Evolutionary conservation across 192 early-diverging fungal species (phyloP), one percentile per base, ranked within the genome.

Genomic region (Coemansia sp.): DNA sequence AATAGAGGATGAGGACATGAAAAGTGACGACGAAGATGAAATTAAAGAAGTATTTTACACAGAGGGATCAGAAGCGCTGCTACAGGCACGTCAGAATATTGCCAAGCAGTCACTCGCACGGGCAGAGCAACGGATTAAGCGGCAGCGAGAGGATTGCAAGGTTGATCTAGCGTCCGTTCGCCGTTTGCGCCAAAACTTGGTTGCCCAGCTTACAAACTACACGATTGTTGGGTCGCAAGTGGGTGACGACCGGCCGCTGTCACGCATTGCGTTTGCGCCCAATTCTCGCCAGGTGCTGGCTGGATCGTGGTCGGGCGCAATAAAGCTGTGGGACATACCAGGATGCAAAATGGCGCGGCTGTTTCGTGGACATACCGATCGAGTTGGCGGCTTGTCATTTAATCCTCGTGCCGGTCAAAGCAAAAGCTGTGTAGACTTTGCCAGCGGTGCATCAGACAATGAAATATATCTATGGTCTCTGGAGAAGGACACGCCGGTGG

Each of bases 301-400:
- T 3, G 91, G 87, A 11, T 86, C 94, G 14, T 97, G 91, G 87
- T 85, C 88, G 14, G 97, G 97, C 0, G 60, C 87, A 5, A 85
- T 90, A 57, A 93, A 93, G 68, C 82, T 98, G 17, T 98, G 94
- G 94, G 83, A 84, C 11, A 85, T 95, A 5, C 93, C 97, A 8
- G 75, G 84, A 6, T 92, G 86, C 63, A 82, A 88, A 15, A 66
- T 59, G n/a, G 57, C 86, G 14, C 72, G 78, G 51, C 81, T 84
- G 2, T 71, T 86, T 40, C 82, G 87, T 79, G 94, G 95, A 0
- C 97, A 98, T 61, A 86, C 81, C 4, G 94, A 96, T 60, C 88
- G 91, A 34, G 87, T 98, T 21, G 91, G 91, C 31, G 94, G 94
- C 17, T 59, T 97, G 21, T 91, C 86, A 3, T 97, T 93, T 71